Evolutionary conservation across 164 flowering plant genomes (phyloP), one percentile per base, ranked within the genome.

Genomic region (Annona squamosa): DNA sequence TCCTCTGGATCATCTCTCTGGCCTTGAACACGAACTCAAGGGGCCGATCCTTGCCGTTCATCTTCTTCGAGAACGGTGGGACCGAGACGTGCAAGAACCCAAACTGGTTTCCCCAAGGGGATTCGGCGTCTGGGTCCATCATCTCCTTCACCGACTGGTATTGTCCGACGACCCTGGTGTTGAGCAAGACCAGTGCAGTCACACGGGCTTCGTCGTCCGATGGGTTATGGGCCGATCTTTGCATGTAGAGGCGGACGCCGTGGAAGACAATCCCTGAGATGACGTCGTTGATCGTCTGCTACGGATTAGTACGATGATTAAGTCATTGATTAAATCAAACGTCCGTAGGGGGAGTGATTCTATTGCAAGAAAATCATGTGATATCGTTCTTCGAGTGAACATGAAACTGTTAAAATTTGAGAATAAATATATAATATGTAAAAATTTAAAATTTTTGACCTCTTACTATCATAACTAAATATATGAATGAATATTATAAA

Each of bases 231-330:
- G 47, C 70, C 6, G 5, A 26, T 17, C 3, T 56, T 77, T 88
- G 75, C 88, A 88, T 87, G 82, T 85, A 90, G 13, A 88, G 62
- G 41, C 88, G 80, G 41, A 79, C 79, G 37, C 91, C 90, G 5
- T 77, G 78, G 74, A 85, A 83, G 7, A 88, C 73, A 46, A 81
- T 73, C 26, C 92, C 95, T 0, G 79, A 69, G 12, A 88, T 73
- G 1, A 87, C 88, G 48, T 88, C 92, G 48, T 90, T 90, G 42
- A 88, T 64, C 0, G 92, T 86, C 92, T 89, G 82, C 42, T 57
- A 19, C 61, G 52, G 2, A 46, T n/a, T n/a, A n/a, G n/a, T n/a
- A n/a, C n/a, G n/a, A n/a, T n/a, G n/a, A n/a, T n/a, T n/a, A n/a
- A n/a, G n/a, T n/a, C n/a, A n/a, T n/a, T n/a, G n/a, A n/a, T n/a